Evolutionary conservation across 2,329 filamentous ascomycete species (phyloP), one percentile per base, ranked within the genome.

Genomic region (Microthyrium microscopicum): DNA sequence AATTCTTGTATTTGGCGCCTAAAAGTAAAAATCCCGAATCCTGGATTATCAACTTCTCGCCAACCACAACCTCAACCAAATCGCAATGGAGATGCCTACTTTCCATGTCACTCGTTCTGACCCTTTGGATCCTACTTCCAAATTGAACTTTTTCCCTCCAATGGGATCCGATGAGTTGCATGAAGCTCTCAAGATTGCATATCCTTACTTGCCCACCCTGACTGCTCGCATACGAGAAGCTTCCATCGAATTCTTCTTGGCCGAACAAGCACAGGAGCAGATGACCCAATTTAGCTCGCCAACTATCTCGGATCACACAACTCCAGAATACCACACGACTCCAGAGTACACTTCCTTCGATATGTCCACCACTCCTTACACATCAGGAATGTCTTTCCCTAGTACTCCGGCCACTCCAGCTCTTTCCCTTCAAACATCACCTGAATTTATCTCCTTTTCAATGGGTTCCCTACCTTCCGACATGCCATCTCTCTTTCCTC

Each of bases 161-260:
- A 30, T 30, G 26, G 36, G 31, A 25, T 56, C 53, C 8, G 53
- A 56, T 33, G 52, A 54, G 34, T 46, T 56, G 5, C 53, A 53
- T 44, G 50, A 53, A 31, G 53, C 53, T 26, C 42, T 56, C 16
- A 42, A 49, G 26, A 31, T 38, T 19, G 49, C 50, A 17, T 56
- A 44, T 34, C 51, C 53, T 4, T 44, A 50, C 32, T 41, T 51
- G 21, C 46, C 46, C 31, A 50, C 45, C 29, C 52, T 55, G 33
- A 47, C 49, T n/a, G 52, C 55, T 38, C 51, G 53, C 29, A 51
- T 55, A 49, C 48, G 53, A 5, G 49, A 54, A 26, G 53, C 53
- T 25, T 48, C 52, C 29, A 54, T 56, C 33, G 45, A 53, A 26
- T 56, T 52, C 42, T 41, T 54, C 20, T 37, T 54, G 33, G 41